These are phyloP conservation scores for Mycosphaerelloides madeirae DNA, from an alignment of 2,329 filamentous ascomycete species.

Conservation along the genomic window DNA sequence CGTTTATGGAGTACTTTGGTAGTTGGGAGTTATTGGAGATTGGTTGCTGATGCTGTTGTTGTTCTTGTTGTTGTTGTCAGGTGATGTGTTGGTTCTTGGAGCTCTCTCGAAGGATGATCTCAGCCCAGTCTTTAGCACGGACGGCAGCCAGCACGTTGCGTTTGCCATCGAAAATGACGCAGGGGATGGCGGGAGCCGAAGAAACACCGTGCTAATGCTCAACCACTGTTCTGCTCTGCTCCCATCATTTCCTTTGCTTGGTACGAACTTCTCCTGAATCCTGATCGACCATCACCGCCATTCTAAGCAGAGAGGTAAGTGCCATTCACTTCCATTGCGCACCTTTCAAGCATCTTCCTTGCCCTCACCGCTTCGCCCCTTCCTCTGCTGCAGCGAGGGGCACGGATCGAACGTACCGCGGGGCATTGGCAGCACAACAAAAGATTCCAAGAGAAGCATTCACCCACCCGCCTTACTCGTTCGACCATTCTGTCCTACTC, in stretches of 20 bases:
- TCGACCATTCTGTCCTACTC: background rate
- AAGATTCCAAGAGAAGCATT: slow-evolving; percentile 4
- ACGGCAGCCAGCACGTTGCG: no score
- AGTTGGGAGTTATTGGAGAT: background rate
- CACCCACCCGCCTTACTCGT: background rate
- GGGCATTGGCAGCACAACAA: slow-evolving; percentile 5
- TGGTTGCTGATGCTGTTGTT: background rate
- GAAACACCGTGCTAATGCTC: no score
- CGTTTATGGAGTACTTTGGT: no score
- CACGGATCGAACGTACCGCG: background rate
- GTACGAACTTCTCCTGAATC: background rate
- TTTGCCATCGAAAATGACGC: no score
- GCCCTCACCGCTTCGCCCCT: no score
- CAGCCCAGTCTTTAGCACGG: no score
- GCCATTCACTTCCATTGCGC: background rate
- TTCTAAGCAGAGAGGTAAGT: slow-evolving; percentile 2
- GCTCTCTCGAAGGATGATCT: no score
- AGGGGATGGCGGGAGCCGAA: no score
- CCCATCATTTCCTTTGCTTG: background rate
- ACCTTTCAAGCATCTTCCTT: background rate
- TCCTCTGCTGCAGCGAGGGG: slow-evolving; percentile 1
- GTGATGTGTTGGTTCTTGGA: background rate
- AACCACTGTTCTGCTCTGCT: no score
- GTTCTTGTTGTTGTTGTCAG: background rate
- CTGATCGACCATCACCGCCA: background rate